phyloP scores from a whole-genome alignment of 2,329 filamentous ascomycete species.

The Dothideomycetes sp. region DNA sequence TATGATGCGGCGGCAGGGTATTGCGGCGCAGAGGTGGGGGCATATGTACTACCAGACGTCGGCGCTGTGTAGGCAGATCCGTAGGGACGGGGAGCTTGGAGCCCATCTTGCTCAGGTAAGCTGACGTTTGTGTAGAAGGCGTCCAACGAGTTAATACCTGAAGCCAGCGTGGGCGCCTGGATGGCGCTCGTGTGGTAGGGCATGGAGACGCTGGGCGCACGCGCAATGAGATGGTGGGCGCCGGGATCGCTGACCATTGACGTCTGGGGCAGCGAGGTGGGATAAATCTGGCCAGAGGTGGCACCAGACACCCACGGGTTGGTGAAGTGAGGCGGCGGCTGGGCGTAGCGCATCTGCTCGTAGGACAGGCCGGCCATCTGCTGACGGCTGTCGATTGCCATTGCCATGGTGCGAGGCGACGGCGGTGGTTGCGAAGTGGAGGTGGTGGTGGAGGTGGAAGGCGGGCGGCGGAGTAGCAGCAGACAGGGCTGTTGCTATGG shows the following conservation, averaged over 20 bases:
- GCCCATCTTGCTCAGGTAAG: slow-evolving; percentile 64
- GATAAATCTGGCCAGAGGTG: slow-evolving; percentile 52
- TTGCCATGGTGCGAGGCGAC: slow-evolving; percentile 56
- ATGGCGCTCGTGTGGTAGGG: slow-evolving; percentile 63
- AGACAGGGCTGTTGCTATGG: neutral
- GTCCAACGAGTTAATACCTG: slow-evolving; percentile 54
- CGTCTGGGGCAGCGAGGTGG: slow-evolving; percentile 50
- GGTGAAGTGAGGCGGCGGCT: slow-evolving; percentile 62
- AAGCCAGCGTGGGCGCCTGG: slow-evolving; percentile 59
- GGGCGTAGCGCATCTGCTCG: slow-evolving; percentile 63
- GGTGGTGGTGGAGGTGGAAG: slow-evolving; percentile 14
- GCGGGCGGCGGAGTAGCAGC: slow-evolving; percentile 1
- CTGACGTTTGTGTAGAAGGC: slow-evolving; percentile 50
- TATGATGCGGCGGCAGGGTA: slow-evolving; percentile 51
- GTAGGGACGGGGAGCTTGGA: slow-evolving; percentile 57
- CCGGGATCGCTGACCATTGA: slow-evolving; percentile 47
- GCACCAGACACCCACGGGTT: slow-evolving; percentile 70
- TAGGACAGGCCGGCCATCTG: slow-evolving; percentile 70
- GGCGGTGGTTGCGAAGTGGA: slow-evolving; percentile 4
- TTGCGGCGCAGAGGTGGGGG: slow-evolving; percentile 59
- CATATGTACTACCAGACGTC: slow-evolving; percentile 58
- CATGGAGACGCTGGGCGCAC: slow-evolving; percentile 55
- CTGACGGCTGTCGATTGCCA: slow-evolving; percentile 86
- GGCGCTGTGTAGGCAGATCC: slow-evolving; percentile 56
- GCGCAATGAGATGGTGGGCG: slow-evolving; percentile 45